Percentiles rank a stretch among this genome's conserved stretches.
phyloP scores from a whole-genome alignment of 768 basidiomycete species.

The Suillus luteus region DNA sequence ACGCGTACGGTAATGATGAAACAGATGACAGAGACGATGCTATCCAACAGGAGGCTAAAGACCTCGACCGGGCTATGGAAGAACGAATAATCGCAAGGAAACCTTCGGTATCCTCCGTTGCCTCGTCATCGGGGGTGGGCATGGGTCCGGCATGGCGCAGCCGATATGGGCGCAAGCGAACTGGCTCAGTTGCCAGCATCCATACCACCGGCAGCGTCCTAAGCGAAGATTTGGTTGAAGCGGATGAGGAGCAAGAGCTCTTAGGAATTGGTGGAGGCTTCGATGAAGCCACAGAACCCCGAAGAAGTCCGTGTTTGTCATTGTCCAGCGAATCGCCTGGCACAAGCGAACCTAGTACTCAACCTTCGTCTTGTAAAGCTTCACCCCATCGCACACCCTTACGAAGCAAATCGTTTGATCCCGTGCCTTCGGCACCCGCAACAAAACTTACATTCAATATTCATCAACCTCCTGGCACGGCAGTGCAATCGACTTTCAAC shows the following conservation, averaged over 20 bases:
- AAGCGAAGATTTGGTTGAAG: slow-evolving; percentile 81
- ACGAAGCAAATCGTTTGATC: slow-evolving; percentile 15
- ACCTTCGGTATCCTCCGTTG: slow-evolving; percentile 64
- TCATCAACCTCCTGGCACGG: slow-evolving; percentile 53
- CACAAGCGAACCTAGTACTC: slow-evolving; percentile 34
- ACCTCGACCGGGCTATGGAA: slow-evolving; percentile 87
- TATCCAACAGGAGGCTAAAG: slow-evolving; percentile 76
- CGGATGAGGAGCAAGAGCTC: slow-evolving; percentile 75
- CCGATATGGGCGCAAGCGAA: slow-evolving; percentile 70
- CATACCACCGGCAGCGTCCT: slow-evolving; percentile 66
- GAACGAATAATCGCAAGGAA: slow-evolving; percentile 77
- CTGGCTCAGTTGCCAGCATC: slow-evolving; percentile 75
- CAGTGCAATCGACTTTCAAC: slow-evolving; percentile 54
- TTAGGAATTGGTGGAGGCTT: slow-evolving; percentile 72
- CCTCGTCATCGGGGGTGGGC: slow-evolving; percentile 54
- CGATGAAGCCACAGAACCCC: slow-evolving; percentile 38
- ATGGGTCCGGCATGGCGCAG: slow-evolving; percentile 68
- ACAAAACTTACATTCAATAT: slow-evolving; percentile 58
- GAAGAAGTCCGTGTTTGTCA: slow-evolving; percentile 35
- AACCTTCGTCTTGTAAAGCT: slow-evolving; percentile 16
- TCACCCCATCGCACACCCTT: slow-evolving; percentile 12
- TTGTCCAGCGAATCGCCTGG: slow-evolving; percentile 36
- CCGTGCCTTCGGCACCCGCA: slow-evolving; percentile 55
- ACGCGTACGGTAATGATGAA: slow-evolving; percentile 48
- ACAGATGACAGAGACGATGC: slow-evolving; percentile 52